A percentile compares a stretch with the other conserved stretches of the same genome.
phyloP scores from a whole-genome alignment of 1,284 basidiomycete genomes.

The Phylloporus sp. region DNA sequence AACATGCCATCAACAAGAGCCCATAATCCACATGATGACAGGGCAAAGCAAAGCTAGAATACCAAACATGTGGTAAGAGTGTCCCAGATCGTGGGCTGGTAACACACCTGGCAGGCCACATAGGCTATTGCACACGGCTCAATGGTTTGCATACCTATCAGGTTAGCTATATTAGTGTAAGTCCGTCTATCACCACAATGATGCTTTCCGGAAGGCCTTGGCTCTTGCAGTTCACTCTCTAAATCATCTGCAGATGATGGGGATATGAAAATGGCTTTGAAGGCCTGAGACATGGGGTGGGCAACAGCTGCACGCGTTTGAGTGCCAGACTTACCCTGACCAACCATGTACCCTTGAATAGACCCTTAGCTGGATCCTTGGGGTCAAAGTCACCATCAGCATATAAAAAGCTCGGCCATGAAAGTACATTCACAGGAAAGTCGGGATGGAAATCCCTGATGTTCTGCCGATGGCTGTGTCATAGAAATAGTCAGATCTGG shows the following conservation, averaged over 20 bases:
- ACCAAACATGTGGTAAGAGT: neutral
- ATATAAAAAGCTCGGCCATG: neutral
- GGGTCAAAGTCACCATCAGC: neutral
- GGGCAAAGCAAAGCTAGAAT: constrained; percentile 4
- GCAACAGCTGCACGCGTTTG: neutral
- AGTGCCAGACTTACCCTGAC: neutral
- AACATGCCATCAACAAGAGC: constrained; percentile 2
- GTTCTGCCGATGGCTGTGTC: neutral
- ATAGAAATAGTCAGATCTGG: neutral
- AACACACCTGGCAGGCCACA: neutral
- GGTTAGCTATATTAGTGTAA: neutral
- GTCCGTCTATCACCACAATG: neutral
- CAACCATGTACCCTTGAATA: neutral
- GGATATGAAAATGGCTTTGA: neutral
- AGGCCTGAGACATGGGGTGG: neutral
- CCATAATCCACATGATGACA: constrained; percentile 5
- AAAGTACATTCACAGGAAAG: neutral
- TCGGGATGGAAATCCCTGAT: neutral
- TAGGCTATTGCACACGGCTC: neutral
- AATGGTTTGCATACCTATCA: neutral
- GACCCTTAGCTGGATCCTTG: neutral
- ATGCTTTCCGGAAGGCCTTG: neutral
- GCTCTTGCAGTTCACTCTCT: neutral
- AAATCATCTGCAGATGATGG: neutral
- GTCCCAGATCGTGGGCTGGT: too few species aligned